phyloP scores from a whole-genome alignment of 202 grass and related monocot species.

The Setaria viridis region DNA sequence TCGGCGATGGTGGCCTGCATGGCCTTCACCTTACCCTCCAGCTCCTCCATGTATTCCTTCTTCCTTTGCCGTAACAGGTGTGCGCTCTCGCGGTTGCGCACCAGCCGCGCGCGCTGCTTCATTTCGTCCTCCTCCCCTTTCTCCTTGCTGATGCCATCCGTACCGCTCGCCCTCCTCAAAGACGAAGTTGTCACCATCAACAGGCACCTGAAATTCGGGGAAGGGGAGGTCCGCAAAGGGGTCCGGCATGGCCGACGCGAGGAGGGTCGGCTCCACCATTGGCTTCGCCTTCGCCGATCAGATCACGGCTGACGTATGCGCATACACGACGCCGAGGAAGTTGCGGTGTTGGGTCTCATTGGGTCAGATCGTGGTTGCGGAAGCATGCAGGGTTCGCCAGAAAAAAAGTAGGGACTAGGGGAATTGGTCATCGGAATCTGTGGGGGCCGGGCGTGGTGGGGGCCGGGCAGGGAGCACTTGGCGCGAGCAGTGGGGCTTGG shows the following conservation, averaged over 20 bases:
- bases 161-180: constrained; percentile 35
- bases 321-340: constrained; percentile 11
- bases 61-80: constrained; percentile 81
- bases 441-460: not conserved
- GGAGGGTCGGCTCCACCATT: constrained; percentile 60
- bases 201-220: constrained; percentile 37
- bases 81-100: constrained; percentile 80
- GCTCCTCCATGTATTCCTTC: constrained; percentile 76
- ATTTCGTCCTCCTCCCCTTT: constrained; percentile 38
- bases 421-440: constrained; percentile 40
- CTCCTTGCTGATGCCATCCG: not conserved
- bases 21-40: constrained; percentile 68
- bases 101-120: constrained; percentile 62
- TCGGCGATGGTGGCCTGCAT: constrained; percentile 81
- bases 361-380: constrained; percentile 27
- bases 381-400: constrained; percentile 41
- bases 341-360: not conserved
- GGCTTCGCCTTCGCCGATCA: constrained; percentile 26
- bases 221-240: constrained; percentile 46
- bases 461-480: no score
- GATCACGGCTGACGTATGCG: constrained; percentile 41
- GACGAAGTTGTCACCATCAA: constrained; percentile 32
- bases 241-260: constrained; percentile 20
- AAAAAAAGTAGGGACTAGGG: not conserved
- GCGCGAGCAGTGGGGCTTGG: no score